phyloP scores from a whole-genome alignment of 306 rosid species.

The Vigna hirtella region DNA sequence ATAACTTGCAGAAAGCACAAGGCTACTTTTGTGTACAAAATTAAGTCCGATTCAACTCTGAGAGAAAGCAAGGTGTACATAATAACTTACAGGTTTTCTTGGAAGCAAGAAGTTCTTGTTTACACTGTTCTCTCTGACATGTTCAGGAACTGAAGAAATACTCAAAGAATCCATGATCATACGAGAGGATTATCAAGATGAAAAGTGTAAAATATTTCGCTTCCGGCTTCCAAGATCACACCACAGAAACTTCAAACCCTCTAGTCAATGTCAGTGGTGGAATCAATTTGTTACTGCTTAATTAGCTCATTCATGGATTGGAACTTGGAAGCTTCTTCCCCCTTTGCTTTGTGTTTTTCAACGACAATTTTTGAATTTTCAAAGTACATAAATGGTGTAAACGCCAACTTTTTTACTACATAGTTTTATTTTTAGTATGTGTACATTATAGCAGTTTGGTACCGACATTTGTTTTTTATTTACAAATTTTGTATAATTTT shows the following conservation, averaged over 20 bases:
- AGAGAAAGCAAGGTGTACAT: constrained; percentile 1
- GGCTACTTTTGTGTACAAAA: background rate
- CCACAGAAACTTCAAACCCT: background rate
- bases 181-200: background rate
- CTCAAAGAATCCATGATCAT: constrained; percentile 36
- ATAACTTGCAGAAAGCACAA: background rate
- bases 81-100: constrained; percentile 40
- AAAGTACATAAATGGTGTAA: background rate
- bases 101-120: constrained; percentile 36
- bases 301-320: too few species aligned
- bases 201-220: background rate
- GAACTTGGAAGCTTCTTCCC: too few species aligned
- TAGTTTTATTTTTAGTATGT: too few species aligned
- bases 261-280: background rate
- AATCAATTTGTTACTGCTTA: too few species aligned
- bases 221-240: background rate
- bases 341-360: background rate
- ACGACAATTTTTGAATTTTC: background rate
- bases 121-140: constrained; percentile 19
- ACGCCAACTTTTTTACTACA: too few species aligned
- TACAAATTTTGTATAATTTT: too few species aligned
- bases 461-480: too few species aligned
- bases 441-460: too few species aligned
- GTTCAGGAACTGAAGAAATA: constrained; percentile 25
- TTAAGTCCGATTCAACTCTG: background rate